A percentile compares a stretch with the other conserved stretches of the same genome.
These are phyloP conservation scores for Boletales sp. DNA, from an alignment of 768 basidiomycete species.

Conservation along the genomic window DNA sequence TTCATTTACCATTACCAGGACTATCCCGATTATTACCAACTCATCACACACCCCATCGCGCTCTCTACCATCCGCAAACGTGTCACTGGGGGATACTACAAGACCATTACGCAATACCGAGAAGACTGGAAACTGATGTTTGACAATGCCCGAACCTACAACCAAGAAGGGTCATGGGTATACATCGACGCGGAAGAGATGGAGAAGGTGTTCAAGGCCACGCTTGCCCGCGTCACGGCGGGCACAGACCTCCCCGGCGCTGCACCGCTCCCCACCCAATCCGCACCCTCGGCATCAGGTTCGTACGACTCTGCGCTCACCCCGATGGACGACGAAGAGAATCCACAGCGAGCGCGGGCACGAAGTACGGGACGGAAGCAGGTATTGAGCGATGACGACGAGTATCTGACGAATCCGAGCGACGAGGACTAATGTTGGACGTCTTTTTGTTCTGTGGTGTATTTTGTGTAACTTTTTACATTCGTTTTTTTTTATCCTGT, in stretches of 20 bases:
- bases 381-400: conserved; percentile 65
- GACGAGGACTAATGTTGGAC: conserved; percentile 57
- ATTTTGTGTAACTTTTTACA: conserved; percentile 10
- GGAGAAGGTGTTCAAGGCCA: conserved; percentile 80
- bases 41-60: conserved; percentile 86
- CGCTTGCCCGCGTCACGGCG: conserved; percentile 59
- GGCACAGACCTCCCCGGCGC: conserved; percentile 78
- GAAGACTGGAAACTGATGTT: conserved; percentile 92
- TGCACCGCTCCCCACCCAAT: conserved; percentile 33
- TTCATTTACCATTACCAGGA: conserved; percentile 44
- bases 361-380: conserved; percentile 64
- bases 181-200: conserved; percentile 93
- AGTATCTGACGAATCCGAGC: conserved; percentile 64
- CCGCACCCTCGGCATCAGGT: conserved; percentile 37
- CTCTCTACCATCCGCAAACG: conserved; percentile 84
- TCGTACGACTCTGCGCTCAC: conserved; percentile 66
- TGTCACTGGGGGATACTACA: conserved; percentile 61
- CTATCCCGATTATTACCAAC: conserved; percentile 90
- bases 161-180: conserved; percentile 93
- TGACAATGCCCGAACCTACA: conserved; percentile 89
- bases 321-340: conserved; percentile 80
- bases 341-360: conserved; percentile 52
- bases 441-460: conserved; percentile 8
- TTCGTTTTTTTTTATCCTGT: too few species aligned
- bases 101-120: conserved; percentile 65